Percentiles rank a stretch among this genome's conserved stretches.
Conservation (phyloP, 768 basidiomycete genomes). For the Lepiota brunneoincarnata region DNA sequence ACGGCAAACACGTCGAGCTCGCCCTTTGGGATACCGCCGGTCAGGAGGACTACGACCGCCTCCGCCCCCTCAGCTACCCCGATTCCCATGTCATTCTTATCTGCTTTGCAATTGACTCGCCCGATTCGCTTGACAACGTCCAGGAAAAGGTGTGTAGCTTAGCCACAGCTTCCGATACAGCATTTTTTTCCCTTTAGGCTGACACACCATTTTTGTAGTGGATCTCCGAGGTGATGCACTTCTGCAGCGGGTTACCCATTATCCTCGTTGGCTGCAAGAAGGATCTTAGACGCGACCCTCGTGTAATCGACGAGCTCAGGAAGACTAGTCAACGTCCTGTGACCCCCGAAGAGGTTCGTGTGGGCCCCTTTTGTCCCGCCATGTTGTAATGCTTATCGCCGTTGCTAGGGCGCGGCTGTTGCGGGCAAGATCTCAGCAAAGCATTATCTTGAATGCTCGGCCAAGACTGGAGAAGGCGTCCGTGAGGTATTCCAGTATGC, state of each 20-base stretch:
- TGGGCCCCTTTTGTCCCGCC: background rate
- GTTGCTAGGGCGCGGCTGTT: conserved; percentile 81
- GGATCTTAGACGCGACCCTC: conserved; percentile 90
- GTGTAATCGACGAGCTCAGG: conserved; percentile 91
- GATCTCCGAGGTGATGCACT: conserved; percentile 99
- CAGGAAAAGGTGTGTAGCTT: conserved; percentile 99
- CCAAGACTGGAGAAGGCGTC: conserved; percentile 94
- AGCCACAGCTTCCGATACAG: conserved; percentile 14
- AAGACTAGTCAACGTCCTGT: conserved; percentile 95
- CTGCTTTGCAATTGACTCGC: conserved; percentile 97
- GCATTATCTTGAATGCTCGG: conserved; percentile 97
- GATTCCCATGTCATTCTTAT: conserved; percentile 99
- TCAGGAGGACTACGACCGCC: conserved; percentile 98
- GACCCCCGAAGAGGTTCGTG: conserved; percentile 81
- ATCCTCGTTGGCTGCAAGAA: conserved; percentile 99
- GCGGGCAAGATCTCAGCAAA: conserved; percentile 96
- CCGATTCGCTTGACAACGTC: conserved; percentile 98
- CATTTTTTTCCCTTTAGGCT: conserved; percentile 2
- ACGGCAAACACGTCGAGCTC: conserved; percentile 97
- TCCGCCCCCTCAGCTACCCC: conserved; percentile 95
- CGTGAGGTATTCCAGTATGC: conserved; percentile 99
- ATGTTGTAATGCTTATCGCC: background rate
- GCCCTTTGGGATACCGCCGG: conserved; percentile 99
- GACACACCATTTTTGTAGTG: conserved; percentile 53
- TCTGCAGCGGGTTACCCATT: conserved; percentile 91